These are phyloP conservation scores for Moricandia moricandioides DNA, from an alignment of 345 rosid species.

Conservation along the genomic window DNA sequence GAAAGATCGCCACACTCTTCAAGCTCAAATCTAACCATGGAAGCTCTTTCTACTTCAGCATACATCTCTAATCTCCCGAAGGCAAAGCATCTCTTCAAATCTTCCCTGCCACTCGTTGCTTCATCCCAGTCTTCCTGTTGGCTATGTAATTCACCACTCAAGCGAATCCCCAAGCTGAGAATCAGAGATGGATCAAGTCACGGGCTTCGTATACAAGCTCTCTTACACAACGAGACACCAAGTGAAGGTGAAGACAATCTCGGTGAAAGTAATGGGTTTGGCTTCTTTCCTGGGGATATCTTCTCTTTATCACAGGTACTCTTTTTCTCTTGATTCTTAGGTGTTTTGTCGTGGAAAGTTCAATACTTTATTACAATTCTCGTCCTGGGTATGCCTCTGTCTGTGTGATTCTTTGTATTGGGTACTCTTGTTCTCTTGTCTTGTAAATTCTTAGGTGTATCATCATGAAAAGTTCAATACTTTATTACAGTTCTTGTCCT, in stretches of 20 bases:
- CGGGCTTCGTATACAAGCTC: conserved; percentile 49
- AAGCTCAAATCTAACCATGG: conserved; percentile 46
- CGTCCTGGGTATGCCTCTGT: not conserved
- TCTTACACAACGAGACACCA: conserved; percentile 39
- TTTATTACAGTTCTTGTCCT: not conserved
- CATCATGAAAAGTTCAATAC: not conserved
- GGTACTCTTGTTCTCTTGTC: not conserved
- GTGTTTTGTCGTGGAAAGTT: not conserved
- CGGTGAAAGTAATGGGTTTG: conserved; percentile 33
- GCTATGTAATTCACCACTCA: conserved; percentile 29
- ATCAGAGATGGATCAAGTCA: conserved; percentile 37
- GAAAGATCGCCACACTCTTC: conserved; percentile 11
- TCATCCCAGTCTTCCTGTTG: conserved; percentile 40
- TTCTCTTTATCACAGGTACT: conserved; percentile 49
- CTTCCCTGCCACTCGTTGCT: conserved; percentile 21
- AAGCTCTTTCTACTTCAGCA: conserved; percentile 49
- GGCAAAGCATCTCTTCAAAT: conserved; percentile 34
- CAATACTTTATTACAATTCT: not conserved
- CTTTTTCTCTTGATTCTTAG: not conserved
- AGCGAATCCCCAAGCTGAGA: conserved; percentile 46
- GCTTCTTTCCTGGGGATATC: conserved; percentile 44
- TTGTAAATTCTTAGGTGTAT: too few relatives aligned
- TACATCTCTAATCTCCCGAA: conserved; percentile 43
- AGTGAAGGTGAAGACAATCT: conserved; percentile 46
- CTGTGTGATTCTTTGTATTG: not conserved